phyloP scores from a whole-genome alignment of 768 basidiomycete genomes.

The Daedaleopsis sinensis region DNA sequence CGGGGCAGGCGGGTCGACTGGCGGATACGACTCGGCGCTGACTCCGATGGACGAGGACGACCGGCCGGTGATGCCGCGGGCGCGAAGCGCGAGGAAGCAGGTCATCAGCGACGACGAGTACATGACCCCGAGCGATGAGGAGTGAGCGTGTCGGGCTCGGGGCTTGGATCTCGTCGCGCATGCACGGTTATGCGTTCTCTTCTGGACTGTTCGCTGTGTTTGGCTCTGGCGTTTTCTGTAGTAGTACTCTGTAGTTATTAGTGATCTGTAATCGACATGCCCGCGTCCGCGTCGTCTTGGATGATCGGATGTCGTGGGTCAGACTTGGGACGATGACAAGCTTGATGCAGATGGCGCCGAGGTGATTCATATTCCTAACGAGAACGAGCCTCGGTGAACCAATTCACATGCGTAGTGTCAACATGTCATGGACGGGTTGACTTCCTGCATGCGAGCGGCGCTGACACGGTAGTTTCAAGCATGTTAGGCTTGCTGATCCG shows the following conservation, averaged over 20 bases:
- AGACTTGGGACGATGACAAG: too few relatives aligned
- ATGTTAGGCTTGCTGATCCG: too few relatives aligned
- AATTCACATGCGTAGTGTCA: too few relatives aligned
- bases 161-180: neutral
- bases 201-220: constrained; percentile 5
- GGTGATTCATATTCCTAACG: too few relatives aligned
- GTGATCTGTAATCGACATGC: constrained; percentile 14
- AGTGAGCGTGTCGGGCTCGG: constrained; percentile 34
- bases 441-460: too few relatives aligned
- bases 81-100: constrained; percentile 68
- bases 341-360: too few relatives aligned
- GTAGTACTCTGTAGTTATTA: constrained; percentile 22
- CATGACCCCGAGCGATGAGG: constrained; percentile 78
- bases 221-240: constrained; percentile 14
- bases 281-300: neutral
- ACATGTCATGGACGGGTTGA: too few relatives aligned
- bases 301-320: neutral
- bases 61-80: constrained; percentile 53
- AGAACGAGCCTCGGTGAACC: too few relatives aligned
- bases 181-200: neutral
- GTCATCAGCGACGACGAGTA: constrained; percentile 70
- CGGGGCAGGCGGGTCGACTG: constrained; percentile 24
- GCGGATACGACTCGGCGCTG: constrained; percentile 65
- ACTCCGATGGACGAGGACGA: constrained; percentile 86
- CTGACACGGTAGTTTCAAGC: too few relatives aligned